phyloP scores from a whole-genome alignment of 129 eudicot genomes.

The Oenanthe sinensis region DNA sequence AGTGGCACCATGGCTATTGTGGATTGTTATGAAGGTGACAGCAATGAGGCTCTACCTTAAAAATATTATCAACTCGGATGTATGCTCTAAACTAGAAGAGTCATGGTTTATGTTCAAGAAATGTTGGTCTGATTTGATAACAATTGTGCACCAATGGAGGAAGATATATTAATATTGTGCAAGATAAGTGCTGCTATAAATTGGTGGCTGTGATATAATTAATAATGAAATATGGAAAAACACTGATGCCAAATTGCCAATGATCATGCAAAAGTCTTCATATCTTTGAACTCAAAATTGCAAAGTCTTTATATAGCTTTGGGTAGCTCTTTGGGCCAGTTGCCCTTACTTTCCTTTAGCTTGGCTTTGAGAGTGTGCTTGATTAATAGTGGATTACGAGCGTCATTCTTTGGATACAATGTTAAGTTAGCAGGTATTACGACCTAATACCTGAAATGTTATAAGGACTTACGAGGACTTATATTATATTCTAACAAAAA shows the following conservation, averaged over 20 bases:
- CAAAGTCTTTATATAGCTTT: no score
- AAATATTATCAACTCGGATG: background rate
- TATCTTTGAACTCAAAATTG: background rate
- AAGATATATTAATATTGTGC: background rate
- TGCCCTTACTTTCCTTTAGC: no score
- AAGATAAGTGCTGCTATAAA: background rate
- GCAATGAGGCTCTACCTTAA: slow-evolving; percentile 26
- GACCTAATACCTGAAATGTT: no score
- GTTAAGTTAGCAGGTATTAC: no score
- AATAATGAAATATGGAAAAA: background rate
- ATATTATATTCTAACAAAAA: no score
- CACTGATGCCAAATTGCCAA: background rate
- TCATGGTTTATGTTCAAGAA: background rate
- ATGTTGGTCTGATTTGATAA: background rate
- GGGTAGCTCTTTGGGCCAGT: no score
- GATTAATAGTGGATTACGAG: no score
- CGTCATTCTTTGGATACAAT: no score
- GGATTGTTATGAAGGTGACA: slow-evolving; percentile 37
- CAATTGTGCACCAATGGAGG: background rate
- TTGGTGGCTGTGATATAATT: background rate
- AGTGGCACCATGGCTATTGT: slow-evolving; percentile 11
- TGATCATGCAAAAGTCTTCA: background rate
- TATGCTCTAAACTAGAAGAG: background rate
- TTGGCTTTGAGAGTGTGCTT: no score
- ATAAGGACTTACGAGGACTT: no score